These are phyloP conservation scores for Leptographium procerum DNA, from an alignment of 2,329 filamentous ascomycete genomes.

Conservation along the genomic window DNA sequence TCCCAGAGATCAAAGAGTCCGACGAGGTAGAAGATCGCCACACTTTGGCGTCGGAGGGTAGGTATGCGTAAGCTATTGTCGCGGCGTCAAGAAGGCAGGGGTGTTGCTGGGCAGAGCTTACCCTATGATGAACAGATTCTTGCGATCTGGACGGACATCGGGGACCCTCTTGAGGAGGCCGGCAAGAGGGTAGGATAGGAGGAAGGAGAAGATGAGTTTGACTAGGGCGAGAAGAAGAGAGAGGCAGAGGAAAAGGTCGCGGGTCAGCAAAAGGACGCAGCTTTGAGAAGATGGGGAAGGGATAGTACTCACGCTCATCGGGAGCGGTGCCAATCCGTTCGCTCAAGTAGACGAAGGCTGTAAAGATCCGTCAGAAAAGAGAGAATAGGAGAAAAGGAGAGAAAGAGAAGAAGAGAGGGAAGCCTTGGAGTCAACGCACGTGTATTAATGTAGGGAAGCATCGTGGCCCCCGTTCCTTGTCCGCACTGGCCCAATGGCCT, in stretches of 20 bases:
- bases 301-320: conserved; percentile 32
- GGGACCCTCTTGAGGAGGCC: conserved; percentile 82
- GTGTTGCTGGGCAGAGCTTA: conserved; percentile 27
- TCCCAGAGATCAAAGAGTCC: conserved; percentile 87
- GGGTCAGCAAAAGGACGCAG: background rate
- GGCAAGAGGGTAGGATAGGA: conserved; percentile 86
- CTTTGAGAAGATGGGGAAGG: background rate
- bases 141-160: conserved; percentile 68
- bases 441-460: conserved; percentile 19
- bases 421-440: conserved; percentile 11
- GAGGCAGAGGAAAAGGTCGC: background rate
- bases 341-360: conserved; percentile 33
- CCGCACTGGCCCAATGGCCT: background rate
- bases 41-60: too few species aligned
- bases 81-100: background rate
- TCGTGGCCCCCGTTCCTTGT: conserved; percentile 4
- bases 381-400: background rate
- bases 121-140: conserved; percentile 81
- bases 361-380: background rate
- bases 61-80: background rate
- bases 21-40: conserved; percentile 81
- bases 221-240: conserved; percentile 40
- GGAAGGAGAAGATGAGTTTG: conserved; percentile 83
- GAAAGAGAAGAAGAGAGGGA: background rate
- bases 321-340: conserved; percentile 29